Percentiles rank a stretch among this genome's conserved stretches.
Conservation (phyloP, 345 rosid genomes). For the Eucalyptus tenuipes region DNA sequence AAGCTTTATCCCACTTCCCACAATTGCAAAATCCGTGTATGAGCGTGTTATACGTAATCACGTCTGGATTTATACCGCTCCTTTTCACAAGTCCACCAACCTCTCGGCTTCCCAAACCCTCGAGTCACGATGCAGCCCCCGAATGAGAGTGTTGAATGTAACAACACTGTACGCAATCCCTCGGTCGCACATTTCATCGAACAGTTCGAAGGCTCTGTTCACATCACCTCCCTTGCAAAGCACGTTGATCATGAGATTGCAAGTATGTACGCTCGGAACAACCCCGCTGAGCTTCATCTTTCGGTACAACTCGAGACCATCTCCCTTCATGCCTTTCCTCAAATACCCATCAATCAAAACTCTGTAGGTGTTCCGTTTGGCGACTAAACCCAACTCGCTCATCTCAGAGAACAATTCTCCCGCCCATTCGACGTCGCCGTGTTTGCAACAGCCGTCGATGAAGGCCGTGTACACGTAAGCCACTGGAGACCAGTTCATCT, state of each 20-base stretch:
- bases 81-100: conserved; percentile 28
- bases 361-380: conserved; percentile 64
- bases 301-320: conserved; percentile 49
- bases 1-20: conserved; percentile 34
- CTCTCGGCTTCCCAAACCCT: conserved; percentile 39
- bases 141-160: conserved; percentile 45
- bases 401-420: conserved; percentile 38
- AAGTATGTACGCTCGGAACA: conserved; percentile 44
- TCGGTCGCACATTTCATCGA: conserved; percentile 72
- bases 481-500: conserved; percentile 35
- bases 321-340: conserved; percentile 36
- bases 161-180: conserved; percentile 51
- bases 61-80: conserved; percentile 35
- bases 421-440: conserved; percentile 38
- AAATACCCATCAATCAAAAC: conserved; percentile 66
- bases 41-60: conserved; percentile 55
- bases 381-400: conserved; percentile 45
- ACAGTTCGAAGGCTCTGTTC: conserved; percentile 30
- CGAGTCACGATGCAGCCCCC: conserved; percentile 47
- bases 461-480: conserved; percentile 61
- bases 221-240: conserved; percentile 35
- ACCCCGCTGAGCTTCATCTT: conserved; percentile 56
- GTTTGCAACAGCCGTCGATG: conserved; percentile 83
- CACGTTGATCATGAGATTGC: conserved; percentile 50
- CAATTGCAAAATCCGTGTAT: conserved; percentile 47